Base-by-base conservation (phyloP, 441 rosid species). In the Bocquillonia castaneifolia region DNA sequence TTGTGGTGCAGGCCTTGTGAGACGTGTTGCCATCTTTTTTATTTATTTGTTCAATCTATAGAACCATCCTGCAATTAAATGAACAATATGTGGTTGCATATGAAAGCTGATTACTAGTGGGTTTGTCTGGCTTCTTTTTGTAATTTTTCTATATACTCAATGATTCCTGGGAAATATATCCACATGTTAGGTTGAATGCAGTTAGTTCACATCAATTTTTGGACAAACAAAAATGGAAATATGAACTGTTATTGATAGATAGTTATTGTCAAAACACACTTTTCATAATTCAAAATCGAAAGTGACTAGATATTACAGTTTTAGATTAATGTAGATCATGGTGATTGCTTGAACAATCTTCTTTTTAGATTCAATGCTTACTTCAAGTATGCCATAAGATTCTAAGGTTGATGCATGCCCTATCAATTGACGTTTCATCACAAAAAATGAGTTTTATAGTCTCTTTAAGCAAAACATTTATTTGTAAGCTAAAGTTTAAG, bases 41-140 rank as follows among this genome's bases (percentile, higher is more conserved):
- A 20, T 40, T 17, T 52, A 13, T 5, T 39, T 26, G 9, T 31
- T 32, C 26, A 28, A 57, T 13, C 20, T 14, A 22, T 29, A 4
- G 20, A 32, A 65, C 62, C 26, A 18, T 65, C 34, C 65, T 22
- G 52, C 39, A 34, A 70, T 69, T 47, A 20, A 55, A 39, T 77
- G 59, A 63, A 45, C 17, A 18, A 22, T 25, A 13, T n/a, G 15
- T n/a, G 34, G 56, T 18, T 44, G 32, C 58, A 28, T 54, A 23
- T 48, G 39, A 26, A 22, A 7, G n/a, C 17, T 44, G 31, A 48
- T 28, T 20, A 50, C 20, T 59, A 37, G 14, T 59, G 32, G 36
- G 10, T 47, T 32, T 64, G 6, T 40, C 61, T 42, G 25, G 44
- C 8, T 42, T 51, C 22, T 32, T 15, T 17, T 15, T 10, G 3